Percentiles rank a stretch among this genome's conserved stretches.
phyloP scores from a whole-genome alignment of 2,329 filamentous ascomycete species.

The Penicillium corylophilum region DNA sequence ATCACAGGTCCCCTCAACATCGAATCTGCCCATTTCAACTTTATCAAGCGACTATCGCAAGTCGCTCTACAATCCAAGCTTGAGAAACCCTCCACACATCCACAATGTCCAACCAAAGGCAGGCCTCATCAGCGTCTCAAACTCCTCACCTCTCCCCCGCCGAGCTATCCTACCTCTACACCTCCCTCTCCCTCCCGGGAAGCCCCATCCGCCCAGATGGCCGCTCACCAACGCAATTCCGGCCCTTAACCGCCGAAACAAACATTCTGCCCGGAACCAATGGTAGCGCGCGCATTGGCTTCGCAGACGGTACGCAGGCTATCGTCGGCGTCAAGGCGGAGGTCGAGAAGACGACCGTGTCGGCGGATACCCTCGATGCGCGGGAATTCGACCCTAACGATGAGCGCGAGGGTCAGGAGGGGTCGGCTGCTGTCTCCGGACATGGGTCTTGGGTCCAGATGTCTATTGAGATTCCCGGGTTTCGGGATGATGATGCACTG shows the following conservation, averaged over 20 bases:
- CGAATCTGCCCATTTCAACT: not conserved
- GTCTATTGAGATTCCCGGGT: slow-evolving; percentile 85
- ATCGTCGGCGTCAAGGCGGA: slow-evolving; percentile 95
- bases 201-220: slow-evolving; percentile 83
- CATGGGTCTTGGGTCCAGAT: slow-evolving; percentile 81
- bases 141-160: slow-evolving; percentile 78
- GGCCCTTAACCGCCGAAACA: slow-evolving; percentile 84
- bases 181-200: slow-evolving; percentile 74
- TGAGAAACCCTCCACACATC: slow-evolving; percentile 2
- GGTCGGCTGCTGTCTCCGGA: slow-evolving; percentile 26
- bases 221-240: slow-evolving; percentile 79
- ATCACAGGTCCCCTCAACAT: not conserved
- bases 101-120: slow-evolving; percentile 62
- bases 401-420: slow-evolving; percentile 27
- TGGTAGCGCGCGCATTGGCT: slow-evolving; percentile 88
- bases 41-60: not conserved
- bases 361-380: slow-evolving; percentile 40
- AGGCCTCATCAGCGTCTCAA: slow-evolving; percentile 51
- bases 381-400: slow-evolving; percentile 26
- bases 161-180: slow-evolving; percentile 93
- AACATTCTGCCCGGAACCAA: slow-evolving; percentile 86
- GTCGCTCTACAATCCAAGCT: not conserved
- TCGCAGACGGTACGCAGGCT: slow-evolving; percentile 92
- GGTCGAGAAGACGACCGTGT: slow-evolving; percentile 68
- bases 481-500: slow-evolving; percentile 84